Base-by-base conservation (phyloP, 495 filamentous ascomycete genomes). In the Cercophora scortea region DNA sequence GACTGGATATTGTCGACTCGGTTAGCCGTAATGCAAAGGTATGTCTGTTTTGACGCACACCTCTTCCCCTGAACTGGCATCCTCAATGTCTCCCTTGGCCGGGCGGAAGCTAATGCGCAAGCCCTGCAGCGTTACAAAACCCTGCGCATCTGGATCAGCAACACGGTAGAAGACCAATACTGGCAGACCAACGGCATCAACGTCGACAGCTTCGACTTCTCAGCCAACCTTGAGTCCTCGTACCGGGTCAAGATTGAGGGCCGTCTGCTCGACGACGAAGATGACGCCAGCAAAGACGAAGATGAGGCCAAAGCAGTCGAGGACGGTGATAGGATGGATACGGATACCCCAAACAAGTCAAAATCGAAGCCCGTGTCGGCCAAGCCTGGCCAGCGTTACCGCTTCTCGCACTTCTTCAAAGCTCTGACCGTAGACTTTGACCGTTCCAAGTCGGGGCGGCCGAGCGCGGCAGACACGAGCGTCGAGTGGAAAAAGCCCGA, bases 331-430 rank as follows among this genome's bases (percentile, higher is more conserved):
- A 73, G 73, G 39, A 86, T 85, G 78, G 85, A 88, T 9, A 75
- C 83, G 72, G 84, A 87, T 19, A 73, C 79, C 41, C 82, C 81
- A 57, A 74, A 69, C 72, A 68, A 79, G 68, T 61, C 64, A 55
- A 76, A 72, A 56, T 51, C 58, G 35, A 71, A 65, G 67, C 54
- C 45, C 34, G 61, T 52, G 12, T 49, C 61, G 18, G 80, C 72
- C 32, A 70, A 42, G 50, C 62, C 66, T 8, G 75, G 75, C 45
- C 68, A 62, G 45, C 70, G 66, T 40, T 79, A 79, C 33, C 81
- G 85, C 50, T 85, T 98, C 68, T 95, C 93, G 25, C 87, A 96
- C 59, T 99, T 96, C 71, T 95, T 99, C 82, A 94, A 94, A 67
- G 76, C 82, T 8, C 84, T 99, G 61, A 88, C 80, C 3, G 78